Conservation (phyloP, 2,329 filamentous ascomycete species). For the Fusarium verticillioides region DNA sequence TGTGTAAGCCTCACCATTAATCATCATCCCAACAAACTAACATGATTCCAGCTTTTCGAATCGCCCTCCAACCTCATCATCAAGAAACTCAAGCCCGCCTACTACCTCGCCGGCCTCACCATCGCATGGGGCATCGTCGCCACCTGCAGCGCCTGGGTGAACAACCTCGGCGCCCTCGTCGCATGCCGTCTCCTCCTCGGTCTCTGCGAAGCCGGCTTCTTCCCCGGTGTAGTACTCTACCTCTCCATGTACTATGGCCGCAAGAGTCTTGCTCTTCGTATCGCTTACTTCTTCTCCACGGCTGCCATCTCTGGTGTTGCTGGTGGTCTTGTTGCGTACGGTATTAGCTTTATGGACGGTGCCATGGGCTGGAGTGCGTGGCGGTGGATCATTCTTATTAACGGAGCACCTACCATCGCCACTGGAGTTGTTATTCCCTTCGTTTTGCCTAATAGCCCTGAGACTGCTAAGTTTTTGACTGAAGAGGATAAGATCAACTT, state of each 20-base stretch:
- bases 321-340: constrained; percentile 73
- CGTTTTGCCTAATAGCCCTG: constrained; percentile 67
- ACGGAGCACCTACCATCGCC: constrained; percentile 58
- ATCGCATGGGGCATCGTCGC: constrained; percentile 58
- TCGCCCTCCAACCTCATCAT: constrained; percentile 54
- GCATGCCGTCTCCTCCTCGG: constrained; percentile 52
- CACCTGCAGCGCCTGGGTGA: constrained; percentile 56
- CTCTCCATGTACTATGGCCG: constrained; percentile 73
- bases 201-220: constrained; percentile 60
- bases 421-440: constrained; percentile 66
- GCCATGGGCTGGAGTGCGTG: constrained; percentile 67
- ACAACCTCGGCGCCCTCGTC: constrained; percentile 58
- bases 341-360: constrained; percentile 72
- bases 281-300: constrained; percentile 70
- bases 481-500: constrained; percentile 59
- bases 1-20: constrained; percentile 49
- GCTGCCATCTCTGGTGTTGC: constrained; percentile 71
- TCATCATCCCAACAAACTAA: too few relatives aligned
- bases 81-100: constrained; percentile 52
- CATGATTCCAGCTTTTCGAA: constrained; percentile 47
- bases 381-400: constrained; percentile 73
- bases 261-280: constrained; percentile 68
- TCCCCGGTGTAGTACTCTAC: constrained; percentile 60
- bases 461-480: constrained; percentile 56
- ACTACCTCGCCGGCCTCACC: constrained; percentile 62